Conservation (phyloP, 306 rosid species). For the Elaeagnus macrophylla region DNA sequence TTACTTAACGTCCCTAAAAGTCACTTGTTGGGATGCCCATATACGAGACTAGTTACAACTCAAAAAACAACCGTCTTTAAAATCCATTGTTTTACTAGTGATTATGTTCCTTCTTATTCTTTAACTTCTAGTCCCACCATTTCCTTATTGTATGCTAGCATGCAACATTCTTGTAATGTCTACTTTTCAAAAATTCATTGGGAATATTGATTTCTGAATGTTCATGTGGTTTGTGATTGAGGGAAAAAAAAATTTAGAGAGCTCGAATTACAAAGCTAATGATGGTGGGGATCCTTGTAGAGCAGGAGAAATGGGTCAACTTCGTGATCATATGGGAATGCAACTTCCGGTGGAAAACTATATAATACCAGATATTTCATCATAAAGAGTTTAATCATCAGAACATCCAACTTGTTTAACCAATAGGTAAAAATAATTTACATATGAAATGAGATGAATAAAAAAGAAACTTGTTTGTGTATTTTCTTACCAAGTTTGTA, state of each 20-base stretch:
- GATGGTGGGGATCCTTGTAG: constrained; percentile 30
- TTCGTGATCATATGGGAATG: constrained; percentile 28
- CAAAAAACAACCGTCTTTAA: no score
- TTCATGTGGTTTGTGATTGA: constrained; percentile 10
- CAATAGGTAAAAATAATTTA: no score
- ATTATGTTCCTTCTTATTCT: no score
- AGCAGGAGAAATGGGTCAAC: constrained; percentile 28
- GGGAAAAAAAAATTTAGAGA: constrained; percentile 35
- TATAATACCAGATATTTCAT: constrained; percentile 43
- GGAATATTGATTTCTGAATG: neutral
- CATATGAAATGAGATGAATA: no score
- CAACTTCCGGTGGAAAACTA: constrained; percentile 32
- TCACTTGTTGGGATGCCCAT: no score
- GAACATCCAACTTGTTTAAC: constrained; percentile 46
- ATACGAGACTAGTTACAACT: no score
- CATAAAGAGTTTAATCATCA: constrained; percentile 67
- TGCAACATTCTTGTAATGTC: constrained; percentile 1
- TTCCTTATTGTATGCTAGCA: neutral
- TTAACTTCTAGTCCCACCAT: no score
- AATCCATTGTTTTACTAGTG: no score
- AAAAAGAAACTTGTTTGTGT: no score
- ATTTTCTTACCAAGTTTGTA: no score
- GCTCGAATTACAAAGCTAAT: constrained; percentile 41
- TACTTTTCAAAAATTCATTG: neutral
- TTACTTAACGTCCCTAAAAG: no score